Percentiles rank a stretch among this genome's conserved stretches.
Evolutionary conservation across 1,139 yeast genomes (phyloP).

Genomic region (Sugiyamaella pinicola): DNA sequence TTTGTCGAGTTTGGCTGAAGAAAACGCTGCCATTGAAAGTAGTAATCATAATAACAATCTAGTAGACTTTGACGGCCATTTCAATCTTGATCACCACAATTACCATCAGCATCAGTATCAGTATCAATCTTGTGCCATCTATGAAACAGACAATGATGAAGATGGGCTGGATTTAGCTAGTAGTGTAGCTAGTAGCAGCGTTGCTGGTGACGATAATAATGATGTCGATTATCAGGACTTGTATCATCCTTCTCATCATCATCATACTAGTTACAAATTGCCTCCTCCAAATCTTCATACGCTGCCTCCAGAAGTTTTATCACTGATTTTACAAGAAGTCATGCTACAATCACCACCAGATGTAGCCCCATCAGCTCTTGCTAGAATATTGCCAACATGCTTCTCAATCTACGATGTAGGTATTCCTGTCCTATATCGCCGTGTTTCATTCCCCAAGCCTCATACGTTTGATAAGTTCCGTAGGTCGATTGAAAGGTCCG

Average conservation of each 20-base stretch:
- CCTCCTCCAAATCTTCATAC: constrained; percentile 26
- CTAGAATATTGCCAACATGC: constrained; percentile 40
- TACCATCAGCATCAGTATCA: neutral
- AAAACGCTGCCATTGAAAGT: neutral
- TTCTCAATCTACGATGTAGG: constrained; percentile 43
- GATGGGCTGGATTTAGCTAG: constrained; percentile 3
- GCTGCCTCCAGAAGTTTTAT: constrained; percentile 41
- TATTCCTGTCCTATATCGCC: constrained; percentile 55
- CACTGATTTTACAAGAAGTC: constrained; percentile 39
- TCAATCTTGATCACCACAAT: neutral
- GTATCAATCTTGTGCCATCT: constrained; percentile 3
- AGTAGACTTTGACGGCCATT: constrained; percentile 1
- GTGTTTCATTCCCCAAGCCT: constrained; percentile 77
- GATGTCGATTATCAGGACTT: neutral
- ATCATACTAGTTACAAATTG: neutral
- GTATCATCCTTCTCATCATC: neutral
- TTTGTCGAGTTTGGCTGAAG: constrained; percentile 19
- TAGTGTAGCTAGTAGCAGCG: neutral
- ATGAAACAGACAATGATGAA: constrained; percentile 16
- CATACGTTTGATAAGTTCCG: constrained; percentile 76
- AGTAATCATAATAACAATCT: neutral
- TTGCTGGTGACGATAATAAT: neutral
- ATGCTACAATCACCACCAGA: constrained; percentile 28
- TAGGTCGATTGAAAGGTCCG: constrained; percentile 53
- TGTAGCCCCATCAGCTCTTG: constrained; percentile 28